Conservation (phyloP, 441 rosid genomes). For the Melastoma candidum region DNA sequence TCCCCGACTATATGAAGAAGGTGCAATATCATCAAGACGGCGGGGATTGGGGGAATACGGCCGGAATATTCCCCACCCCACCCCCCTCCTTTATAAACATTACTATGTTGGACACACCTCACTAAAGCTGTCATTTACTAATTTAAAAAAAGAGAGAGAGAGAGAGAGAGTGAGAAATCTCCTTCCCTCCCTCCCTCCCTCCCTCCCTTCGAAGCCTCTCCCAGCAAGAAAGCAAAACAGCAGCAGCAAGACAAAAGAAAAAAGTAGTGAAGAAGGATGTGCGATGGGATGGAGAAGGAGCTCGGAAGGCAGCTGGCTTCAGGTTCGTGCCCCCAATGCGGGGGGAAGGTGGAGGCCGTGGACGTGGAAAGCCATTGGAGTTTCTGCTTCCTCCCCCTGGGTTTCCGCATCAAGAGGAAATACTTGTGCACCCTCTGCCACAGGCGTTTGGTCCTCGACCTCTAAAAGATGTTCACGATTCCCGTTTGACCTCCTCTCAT, state of each 20-base stretch:
- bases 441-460: constrained; percentile 35
- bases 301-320: constrained; percentile 59
- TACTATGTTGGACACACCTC: no score
- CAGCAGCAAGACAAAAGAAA: not conserved
- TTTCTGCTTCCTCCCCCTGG: constrained; percentile 67
- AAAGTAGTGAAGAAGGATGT: constrained; percentile 47
- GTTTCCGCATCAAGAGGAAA: constrained; percentile 54
- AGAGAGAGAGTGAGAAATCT: not conserved
- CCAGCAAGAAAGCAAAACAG: not conserved
- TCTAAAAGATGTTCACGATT: no score
- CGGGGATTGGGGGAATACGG: no score
- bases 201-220: not conserved
- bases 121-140: no score
- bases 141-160: no score
- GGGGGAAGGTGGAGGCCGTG: constrained; percentile 58
- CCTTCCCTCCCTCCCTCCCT: not conserved
- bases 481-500: no score
- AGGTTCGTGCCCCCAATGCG: constrained; percentile 72
- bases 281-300: constrained; percentile 49
- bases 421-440: constrained; percentile 46
- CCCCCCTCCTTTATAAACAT: no score
- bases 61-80: no score
- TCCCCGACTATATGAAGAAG: no score
- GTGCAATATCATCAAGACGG: no score
- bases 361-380: constrained; percentile 65